A percentile compares a stretch with the other conserved stretches of the same genome.
These are phyloP conservation scores for Pichia paraexigua DNA, from an alignment of 805 yeast genomes.

Conservation along the genomic window DNA sequence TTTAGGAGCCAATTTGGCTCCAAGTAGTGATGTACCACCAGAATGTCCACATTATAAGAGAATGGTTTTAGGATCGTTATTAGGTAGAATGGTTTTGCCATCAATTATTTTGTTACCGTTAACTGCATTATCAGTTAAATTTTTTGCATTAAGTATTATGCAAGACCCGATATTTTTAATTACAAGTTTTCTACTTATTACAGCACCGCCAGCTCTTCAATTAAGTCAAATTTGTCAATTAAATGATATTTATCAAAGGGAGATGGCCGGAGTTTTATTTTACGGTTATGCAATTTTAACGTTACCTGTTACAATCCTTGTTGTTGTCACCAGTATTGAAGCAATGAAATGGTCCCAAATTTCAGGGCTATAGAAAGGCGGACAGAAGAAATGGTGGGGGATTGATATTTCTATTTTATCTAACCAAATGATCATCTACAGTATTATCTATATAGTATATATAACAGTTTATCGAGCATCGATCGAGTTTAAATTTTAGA, in stretches of 20 bases:
- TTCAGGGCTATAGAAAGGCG: not conserved
- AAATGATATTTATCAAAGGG: conserved; percentile 67
- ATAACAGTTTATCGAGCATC: too few species aligned
- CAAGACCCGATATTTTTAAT: conserved; percentile 77
- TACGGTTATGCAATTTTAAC: conserved; percentile 78
- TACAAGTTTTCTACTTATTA: conserved; percentile 66
- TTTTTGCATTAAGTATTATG: conserved; percentile 55
- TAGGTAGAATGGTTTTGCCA: conserved; percentile 75
- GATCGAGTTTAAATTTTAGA: too few species aligned
- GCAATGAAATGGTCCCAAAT: conserved; percentile 33
- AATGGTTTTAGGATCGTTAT: conserved; percentile 58
- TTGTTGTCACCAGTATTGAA: conserved; percentile 61
- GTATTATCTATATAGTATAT: not conserved
- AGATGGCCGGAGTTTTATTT: conserved; percentile 74
- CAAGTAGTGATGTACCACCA: conserved; percentile 60
- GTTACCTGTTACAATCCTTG: conserved; percentile 65
- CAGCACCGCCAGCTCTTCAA: conserved; percentile 81
- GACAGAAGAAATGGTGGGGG: not conserved
- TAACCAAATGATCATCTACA: not conserved
- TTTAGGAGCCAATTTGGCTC: conserved; percentile 70
- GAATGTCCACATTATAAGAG: conserved; percentile 54
- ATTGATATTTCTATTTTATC: not conserved
- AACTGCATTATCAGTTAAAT: conserved; percentile 56
- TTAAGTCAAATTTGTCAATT: conserved; percentile 73
- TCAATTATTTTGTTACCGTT: conserved; percentile 60